A percentile compares a stretch with the other conserved stretches of the same genome.
phyloP scores from a whole-genome alignment of 2,329 filamentous ascomycete genomes.

The Bipolaris gigantea region DNA sequence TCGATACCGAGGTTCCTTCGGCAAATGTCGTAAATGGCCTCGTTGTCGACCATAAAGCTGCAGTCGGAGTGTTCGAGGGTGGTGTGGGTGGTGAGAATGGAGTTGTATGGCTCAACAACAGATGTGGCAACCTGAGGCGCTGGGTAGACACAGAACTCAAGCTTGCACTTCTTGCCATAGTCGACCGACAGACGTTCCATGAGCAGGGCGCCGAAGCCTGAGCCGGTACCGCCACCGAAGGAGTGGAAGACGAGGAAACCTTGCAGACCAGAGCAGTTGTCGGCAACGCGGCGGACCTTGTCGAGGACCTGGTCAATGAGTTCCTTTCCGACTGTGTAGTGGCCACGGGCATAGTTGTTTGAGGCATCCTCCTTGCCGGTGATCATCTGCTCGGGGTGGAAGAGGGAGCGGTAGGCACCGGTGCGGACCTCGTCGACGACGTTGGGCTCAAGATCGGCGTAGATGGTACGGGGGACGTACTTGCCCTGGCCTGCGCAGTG shows the following conservation, averaged over 20 bases:
- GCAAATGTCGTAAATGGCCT: constrained; percentile 99
- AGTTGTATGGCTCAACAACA: constrained; percentile 99
- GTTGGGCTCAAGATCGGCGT: constrained; percentile 99
- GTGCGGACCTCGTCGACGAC: constrained; percentile 99
- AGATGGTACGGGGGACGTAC: constrained; percentile 98
- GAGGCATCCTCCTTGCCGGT: constrained; percentile 99
- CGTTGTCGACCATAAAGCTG: constrained; percentile 99
- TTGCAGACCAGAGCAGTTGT: constrained; percentile 97
- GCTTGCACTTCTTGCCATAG: constrained; percentile 99
- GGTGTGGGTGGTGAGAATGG: constrained; percentile 97
- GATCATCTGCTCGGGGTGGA: constrained; percentile 99
- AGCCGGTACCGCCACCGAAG: constrained; percentile 97
- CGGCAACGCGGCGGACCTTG: constrained; percentile 92
- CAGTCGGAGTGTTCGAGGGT: constrained; percentile 99
- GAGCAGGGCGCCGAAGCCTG: constrained; percentile 94
- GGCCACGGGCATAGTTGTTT: constrained; percentile 99
- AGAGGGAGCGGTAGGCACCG: constrained; percentile 91
- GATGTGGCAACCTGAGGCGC: constrained; percentile 96
- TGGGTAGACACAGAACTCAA: constrained; percentile 99
- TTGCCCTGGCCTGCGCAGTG: constrained; percentile 82
- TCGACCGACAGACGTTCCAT: constrained; percentile 99
- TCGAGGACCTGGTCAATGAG: constrained; percentile 97
- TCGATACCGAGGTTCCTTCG: constrained; percentile 95
- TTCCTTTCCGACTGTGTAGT: constrained; percentile 99
- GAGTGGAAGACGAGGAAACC: constrained; percentile 99